Conservation (phyloP, 176 grass and related monocot genomes). For the Musa troglodytarum region DNA sequence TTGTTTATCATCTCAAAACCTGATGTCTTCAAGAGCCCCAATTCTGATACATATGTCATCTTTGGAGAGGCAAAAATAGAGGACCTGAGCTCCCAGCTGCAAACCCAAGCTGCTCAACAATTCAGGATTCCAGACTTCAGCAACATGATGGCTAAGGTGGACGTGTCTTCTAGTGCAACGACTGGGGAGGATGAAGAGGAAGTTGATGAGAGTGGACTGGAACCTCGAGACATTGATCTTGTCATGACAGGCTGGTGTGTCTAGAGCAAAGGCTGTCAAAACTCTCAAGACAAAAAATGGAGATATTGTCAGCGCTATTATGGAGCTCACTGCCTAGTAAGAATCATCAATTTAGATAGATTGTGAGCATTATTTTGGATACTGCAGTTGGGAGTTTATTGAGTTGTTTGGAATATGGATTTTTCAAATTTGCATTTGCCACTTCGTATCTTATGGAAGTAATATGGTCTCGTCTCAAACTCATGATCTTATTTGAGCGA, state of each 20-base stretch:
- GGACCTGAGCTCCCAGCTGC: neutral
- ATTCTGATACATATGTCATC: neutral
- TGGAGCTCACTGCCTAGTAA: conserved; percentile 3
- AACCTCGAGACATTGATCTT: neutral
- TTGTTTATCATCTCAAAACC: neutral
- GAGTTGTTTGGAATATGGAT: neutral
- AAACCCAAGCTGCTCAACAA: neutral
- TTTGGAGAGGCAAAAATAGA: conserved; percentile 4
- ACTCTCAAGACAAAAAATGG: neutral
- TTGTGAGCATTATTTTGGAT: too few species aligned
- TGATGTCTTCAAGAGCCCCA: conserved; percentile 3
- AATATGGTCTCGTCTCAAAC: too few species aligned
- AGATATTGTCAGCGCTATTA: neutral
- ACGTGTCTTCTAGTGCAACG: neutral
- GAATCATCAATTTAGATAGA: too few species aligned
- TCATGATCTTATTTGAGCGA: too few species aligned
- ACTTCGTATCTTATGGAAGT: too few species aligned
- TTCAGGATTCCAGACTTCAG: neutral
- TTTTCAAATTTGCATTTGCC: neutral
- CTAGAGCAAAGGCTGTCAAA: neutral
- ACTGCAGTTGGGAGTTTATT: too few species aligned
- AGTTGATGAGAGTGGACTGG: neutral
- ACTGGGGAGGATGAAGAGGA: neutral
- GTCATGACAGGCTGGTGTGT: neutral
- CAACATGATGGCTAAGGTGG: neutral